Conservation (phyloP, 495 filamentous ascomycete species). For the Penicillium manginii region DNA sequence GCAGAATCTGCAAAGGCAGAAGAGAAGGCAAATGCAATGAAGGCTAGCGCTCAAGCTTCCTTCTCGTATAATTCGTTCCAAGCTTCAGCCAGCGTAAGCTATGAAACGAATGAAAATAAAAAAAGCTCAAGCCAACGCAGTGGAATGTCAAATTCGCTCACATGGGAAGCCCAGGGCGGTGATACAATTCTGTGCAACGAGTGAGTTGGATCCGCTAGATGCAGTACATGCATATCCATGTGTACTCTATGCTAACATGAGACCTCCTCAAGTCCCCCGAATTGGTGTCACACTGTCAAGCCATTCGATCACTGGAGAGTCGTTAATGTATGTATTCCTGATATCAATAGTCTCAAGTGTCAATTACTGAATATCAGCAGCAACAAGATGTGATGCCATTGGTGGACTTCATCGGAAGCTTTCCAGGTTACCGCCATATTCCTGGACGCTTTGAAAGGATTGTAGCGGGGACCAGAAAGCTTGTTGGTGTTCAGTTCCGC, state of each 20-base stretch:
- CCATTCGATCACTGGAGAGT: constrained; percentile 8
- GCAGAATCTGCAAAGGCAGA: neutral
- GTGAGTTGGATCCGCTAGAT: neutral
- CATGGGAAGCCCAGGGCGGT: constrained; percentile 9
- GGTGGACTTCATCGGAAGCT: neutral
- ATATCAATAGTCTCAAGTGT: neutral
- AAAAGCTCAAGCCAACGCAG: neutral
- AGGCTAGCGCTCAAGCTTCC: constrained; percentile 3
- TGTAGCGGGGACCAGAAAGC: no score
- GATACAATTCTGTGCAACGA: constrained; percentile 8
- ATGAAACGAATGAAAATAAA: neutral
- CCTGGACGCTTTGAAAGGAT: neutral
- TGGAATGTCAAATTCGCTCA: neutral
- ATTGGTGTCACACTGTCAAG: constrained; percentile 1
- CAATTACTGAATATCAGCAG: neutral
- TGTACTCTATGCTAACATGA: neutral
- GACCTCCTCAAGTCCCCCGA: neutral
- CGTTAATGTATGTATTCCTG: neutral
- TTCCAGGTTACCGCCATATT: neutral
- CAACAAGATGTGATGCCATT: constrained; percentile 3
- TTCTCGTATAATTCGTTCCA: constrained; percentile 1
- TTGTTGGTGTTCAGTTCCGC: no score
- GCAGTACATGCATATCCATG: neutral
- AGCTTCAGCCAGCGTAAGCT: neutral
- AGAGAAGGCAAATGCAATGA: constrained; percentile 6